Evolutionary conservation across 1,284 basidiomycete genomes (phyloP).

Genomic region (Pyrrhoderma noxium): DNA sequence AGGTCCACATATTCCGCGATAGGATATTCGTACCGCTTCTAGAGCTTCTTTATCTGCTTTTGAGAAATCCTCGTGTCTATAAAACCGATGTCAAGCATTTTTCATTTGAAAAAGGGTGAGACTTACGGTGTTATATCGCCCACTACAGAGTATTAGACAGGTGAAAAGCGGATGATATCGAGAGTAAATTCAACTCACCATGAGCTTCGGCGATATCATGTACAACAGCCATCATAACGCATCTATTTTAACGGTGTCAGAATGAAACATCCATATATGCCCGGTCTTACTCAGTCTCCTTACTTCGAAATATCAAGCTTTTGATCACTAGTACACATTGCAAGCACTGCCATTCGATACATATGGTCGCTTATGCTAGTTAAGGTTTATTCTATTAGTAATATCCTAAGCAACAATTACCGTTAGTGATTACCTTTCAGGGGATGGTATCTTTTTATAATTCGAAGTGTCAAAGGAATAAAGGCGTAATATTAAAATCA

Average conservation of each 20-base stretch:
- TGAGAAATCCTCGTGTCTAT: constrained; percentile 59
- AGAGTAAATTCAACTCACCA: constrained; percentile 32
- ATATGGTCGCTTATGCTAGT: constrained; percentile 91
- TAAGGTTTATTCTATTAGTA: constrained; percentile 20
- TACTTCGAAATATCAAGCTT: constrained; percentile 74
- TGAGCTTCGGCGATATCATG: constrained; percentile 97
- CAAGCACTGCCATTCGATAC: constrained; percentile 93
- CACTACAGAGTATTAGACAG: constrained; percentile 37
- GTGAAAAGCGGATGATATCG: neutral
- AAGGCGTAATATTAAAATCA: constrained; percentile 3
- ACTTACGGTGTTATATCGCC: constrained; percentile 85
- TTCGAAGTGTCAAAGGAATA: no score
- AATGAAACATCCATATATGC: no score
- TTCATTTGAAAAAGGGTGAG: no score
- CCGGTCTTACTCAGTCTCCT: constrained; percentile 16
- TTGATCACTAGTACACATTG: constrained; percentile 72
- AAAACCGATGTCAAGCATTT: no score
- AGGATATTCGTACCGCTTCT: constrained; percentile 47
- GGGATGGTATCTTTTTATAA: no score
- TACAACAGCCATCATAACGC: constrained; percentile 83
- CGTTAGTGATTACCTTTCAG: neutral
- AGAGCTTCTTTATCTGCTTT: constrained; percentile 74
- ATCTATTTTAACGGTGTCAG: constrained; percentile 39
- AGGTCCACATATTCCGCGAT: neutral
- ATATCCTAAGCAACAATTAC: constrained; percentile 4